Evolutionary conservation across 2,329 filamentous ascomycete genomes (phyloP).

Genomic region (Colletotrichum destructivum): DNA sequence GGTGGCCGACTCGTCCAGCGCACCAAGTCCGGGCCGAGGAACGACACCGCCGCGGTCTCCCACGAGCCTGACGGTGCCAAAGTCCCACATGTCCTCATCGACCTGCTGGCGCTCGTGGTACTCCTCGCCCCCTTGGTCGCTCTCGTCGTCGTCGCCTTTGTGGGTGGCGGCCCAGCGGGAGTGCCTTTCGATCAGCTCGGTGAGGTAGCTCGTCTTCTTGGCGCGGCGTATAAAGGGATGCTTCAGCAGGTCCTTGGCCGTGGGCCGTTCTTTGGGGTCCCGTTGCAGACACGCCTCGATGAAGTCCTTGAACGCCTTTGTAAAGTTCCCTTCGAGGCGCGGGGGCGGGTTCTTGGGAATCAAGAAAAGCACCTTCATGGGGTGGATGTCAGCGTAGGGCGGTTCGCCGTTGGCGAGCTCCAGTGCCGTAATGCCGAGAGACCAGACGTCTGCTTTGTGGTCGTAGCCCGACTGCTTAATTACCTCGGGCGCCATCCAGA

Average conservation of each 20-base stretch:
- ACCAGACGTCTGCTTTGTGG: slow-evolving; percentile 98
- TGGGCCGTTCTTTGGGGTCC: slow-evolving; percentile 90
- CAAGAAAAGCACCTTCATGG: slow-evolving; percentile 97
- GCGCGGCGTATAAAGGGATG: slow-evolving; percentile 92
- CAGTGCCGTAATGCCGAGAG: slow-evolving; percentile 92
- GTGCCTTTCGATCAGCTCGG: slow-evolving; percentile 93
- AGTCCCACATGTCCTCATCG: slow-evolving; percentile 96
- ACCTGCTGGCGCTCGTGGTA: slow-evolving; percentile 69
- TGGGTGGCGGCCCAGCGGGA: slow-evolving; percentile 89
- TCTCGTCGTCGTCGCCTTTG: slow-evolving; percentile 79
- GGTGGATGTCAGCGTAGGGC: slow-evolving; percentile 95
- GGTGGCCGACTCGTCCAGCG: slow-evolving; percentile 85
- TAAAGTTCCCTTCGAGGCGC: slow-evolving; percentile 84
- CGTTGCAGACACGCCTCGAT: slow-evolving; percentile 87
- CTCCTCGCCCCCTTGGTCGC: slow-evolving; percentile 71
- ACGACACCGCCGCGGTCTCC: slow-evolving; percentile 73
- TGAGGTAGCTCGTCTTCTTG: slow-evolving; percentile 96
- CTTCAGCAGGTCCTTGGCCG: slow-evolving; percentile 87
- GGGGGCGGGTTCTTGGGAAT: slow-evolving; percentile 96
- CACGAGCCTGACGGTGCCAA: slow-evolving; percentile 92
- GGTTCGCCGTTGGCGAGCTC: slow-evolving; percentile 94
- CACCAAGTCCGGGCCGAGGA: slow-evolving; percentile 71
- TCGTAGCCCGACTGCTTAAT: slow-evolving; percentile 99
- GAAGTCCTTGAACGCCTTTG: slow-evolving; percentile 87
- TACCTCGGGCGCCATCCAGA: slow-evolving; percentile 99